phyloP scores from a whole-genome alignment of 2,329 filamentous ascomycete genomes.

The Diaporthe ampelina region DNA sequence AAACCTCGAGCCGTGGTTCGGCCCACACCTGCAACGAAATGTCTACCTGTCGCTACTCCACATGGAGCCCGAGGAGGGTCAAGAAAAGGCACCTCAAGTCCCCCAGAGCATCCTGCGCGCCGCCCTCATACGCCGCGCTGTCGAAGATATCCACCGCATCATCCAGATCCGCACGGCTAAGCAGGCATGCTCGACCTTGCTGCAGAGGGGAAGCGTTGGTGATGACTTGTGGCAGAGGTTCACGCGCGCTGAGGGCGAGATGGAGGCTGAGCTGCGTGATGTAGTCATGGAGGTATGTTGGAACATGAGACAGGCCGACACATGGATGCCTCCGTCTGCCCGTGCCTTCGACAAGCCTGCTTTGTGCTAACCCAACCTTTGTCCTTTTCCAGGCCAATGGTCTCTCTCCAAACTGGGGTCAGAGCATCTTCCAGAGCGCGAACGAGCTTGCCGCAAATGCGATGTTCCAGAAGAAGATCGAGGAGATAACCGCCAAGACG shows the following conservation, averaged over 20 bases:
- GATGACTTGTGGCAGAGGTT: conserved; percentile 98
- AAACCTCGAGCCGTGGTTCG: conserved; percentile 94
- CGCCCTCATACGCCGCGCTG: conserved; percentile 87
- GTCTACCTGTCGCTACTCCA: conserved; percentile 95
- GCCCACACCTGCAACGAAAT: conserved; percentile 89
- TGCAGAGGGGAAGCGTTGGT: conserved; percentile 93
- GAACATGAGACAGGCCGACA: background rate
- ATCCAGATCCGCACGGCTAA: conserved; percentile 91
- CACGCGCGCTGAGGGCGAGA: conserved; percentile 92
- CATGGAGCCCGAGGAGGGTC: conserved; percentile 72
- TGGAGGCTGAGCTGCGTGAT: conserved; percentile 95
- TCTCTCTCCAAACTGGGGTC: conserved; percentile 89
- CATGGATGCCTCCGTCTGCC: background rate
- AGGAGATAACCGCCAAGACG: conserved; percentile 80
- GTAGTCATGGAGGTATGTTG: conserved; percentile 86
- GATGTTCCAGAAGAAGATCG: conserved; percentile 79
- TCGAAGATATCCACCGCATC: conserved; percentile 93
- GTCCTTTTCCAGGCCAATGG: conserved; percentile 83
- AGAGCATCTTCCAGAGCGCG: conserved; percentile 95
- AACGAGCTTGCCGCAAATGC: conserved; percentile 95
- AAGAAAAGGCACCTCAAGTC: conserved; percentile 77
- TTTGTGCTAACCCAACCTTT: background rate
- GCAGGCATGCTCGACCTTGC: conserved; percentile 83
- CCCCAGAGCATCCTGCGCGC: conserved; percentile 90
- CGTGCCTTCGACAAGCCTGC: background rate